phyloP scores from a whole-genome alignment of 441 rosid genomes.

The Omphalea diandra region DNA sequence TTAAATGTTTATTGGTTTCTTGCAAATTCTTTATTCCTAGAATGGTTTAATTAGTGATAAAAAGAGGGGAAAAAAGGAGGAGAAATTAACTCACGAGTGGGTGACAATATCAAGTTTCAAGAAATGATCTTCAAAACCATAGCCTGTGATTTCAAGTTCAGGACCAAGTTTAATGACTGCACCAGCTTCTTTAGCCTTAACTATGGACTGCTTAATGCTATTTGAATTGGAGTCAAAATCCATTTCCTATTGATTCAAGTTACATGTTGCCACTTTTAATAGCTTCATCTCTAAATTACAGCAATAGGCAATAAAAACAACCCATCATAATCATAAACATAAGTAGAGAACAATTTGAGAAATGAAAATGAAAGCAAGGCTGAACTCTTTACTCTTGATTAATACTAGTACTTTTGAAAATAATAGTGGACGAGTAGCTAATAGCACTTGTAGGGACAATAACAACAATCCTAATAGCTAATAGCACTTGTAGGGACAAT shows the following conservation, averaged over 20 bases:
- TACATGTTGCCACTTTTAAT: no score
- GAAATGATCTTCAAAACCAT: constrained; percentile 97
- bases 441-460: no score
- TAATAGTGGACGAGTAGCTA: no score
- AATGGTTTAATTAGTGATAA: no score
- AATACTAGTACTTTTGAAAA: no score
- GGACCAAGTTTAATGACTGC: constrained; percentile 88
- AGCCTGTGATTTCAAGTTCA: constrained; percentile 92
- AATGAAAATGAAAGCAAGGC: not conserved
- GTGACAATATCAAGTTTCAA: constrained; percentile 78
- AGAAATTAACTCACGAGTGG: constrained; percentile 57
- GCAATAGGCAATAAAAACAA: not conserved
- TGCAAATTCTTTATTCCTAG: no score
- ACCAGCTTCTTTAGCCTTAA: constrained; percentile 58
- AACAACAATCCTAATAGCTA: no score
- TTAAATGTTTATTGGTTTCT: not conserved
- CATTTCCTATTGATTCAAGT: constrained; percentile 95
- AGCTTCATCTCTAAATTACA: constrained; percentile 54
- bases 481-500: constrained; percentile 97
- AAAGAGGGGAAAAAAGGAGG: no score
- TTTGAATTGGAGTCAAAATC: constrained; percentile 75
- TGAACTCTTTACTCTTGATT: not conserved
- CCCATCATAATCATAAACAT: not conserved
- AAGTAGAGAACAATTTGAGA: no score
- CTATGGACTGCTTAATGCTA: constrained; percentile 74